Percentiles rank a stretch among this genome's conserved stretches.
Conservation (phyloP, 2,329 filamentous ascomycete species). For the Pyricularia grisea region DNA sequence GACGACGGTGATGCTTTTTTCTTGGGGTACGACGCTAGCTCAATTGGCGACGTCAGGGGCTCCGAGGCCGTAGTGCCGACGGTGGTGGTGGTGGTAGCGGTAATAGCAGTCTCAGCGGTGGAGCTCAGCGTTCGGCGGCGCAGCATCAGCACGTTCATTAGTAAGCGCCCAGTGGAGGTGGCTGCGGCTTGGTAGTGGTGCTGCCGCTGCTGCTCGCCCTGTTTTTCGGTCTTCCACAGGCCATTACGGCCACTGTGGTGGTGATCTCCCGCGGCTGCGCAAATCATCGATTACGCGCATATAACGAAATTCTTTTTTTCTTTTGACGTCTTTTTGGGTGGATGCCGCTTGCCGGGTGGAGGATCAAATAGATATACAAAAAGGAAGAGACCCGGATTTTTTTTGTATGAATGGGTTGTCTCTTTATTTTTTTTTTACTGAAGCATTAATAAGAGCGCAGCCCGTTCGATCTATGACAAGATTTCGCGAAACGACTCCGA, state of each 20-base stretch:
- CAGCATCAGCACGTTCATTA: conserved; percentile 1
- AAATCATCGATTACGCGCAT: neutral
- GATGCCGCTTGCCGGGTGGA: neutral
- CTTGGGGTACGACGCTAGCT: conserved; percentile 3
- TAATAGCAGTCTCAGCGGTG: neutral
- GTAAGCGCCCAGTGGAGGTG: conserved; percentile 2
- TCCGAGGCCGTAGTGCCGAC: neutral
- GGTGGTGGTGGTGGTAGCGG: neutral
- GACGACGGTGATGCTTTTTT: neutral
- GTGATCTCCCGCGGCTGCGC: neutral
- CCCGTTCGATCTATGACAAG: neutral
- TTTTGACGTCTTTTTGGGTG: neutral
- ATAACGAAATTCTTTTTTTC: neutral
- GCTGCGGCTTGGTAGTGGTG: neutral
- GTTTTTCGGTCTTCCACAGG: neutral
- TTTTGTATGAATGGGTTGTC: neutral
- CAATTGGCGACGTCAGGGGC: conserved; percentile 2
- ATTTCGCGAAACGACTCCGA: neutral
- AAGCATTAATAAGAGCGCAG: neutral
- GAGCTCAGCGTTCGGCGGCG: neutral
- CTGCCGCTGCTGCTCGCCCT: neutral
- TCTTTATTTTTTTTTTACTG: neutral
- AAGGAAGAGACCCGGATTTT: neutral
- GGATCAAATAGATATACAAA: neutral
- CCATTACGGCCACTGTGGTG: neutral